Percentiles rank a stretch among this genome's conserved stretches.
Conservation (phyloP, 331 rosid species). For the Stylosanthes scabra region DNA sequence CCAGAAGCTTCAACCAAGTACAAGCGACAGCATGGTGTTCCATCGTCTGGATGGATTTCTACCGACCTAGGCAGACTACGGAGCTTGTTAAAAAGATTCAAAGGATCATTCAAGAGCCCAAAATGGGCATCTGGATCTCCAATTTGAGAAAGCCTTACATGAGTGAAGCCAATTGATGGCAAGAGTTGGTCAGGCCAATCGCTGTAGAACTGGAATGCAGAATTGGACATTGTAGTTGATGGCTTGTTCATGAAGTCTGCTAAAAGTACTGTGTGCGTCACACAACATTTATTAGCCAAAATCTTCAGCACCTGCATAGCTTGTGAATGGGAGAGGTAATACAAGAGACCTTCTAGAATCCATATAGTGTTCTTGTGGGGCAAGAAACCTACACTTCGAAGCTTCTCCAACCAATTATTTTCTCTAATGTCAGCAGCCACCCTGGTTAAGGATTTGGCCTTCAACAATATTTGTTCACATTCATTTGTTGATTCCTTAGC, state of each 20-base stretch:
- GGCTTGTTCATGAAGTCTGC: constrained; percentile 97
- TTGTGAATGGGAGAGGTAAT: constrained; percentile 75
- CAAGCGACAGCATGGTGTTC: constrained; percentile 89
- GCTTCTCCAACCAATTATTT: constrained; percentile 88
- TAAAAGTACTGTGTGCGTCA: constrained; percentile 73
- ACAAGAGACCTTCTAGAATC: constrained; percentile 90
- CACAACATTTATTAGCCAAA: constrained; percentile 73
- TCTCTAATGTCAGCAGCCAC: constrained; percentile 90
- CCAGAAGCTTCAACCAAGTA: constrained; percentile 94
- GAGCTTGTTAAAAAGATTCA: constrained; percentile 86
- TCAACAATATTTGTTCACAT: constrained; percentile 42
- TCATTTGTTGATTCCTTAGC: constrained; percentile 69
- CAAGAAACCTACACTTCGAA: constrained; percentile 75
- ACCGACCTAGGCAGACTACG: constrained; percentile 83
- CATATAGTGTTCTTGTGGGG: constrained; percentile 89
- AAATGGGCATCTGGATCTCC: constrained; percentile 98
- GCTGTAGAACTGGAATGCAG: constrained; percentile 85
- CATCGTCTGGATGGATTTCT: constrained; percentile 86
- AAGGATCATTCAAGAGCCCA: constrained; percentile 79
- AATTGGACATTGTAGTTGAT: constrained; percentile 76
- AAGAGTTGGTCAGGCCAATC: constrained; percentile 98
- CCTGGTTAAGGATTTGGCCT: constrained; percentile 77
- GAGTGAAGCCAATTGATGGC: constrained; percentile 86
- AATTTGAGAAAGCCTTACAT: constrained; percentile 86
- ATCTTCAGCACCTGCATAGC: constrained; percentile 80